Base-by-base conservation (phyloP, 2,329 filamentous ascomycete species). In the Plectosphaerella plurivora region DNA sequence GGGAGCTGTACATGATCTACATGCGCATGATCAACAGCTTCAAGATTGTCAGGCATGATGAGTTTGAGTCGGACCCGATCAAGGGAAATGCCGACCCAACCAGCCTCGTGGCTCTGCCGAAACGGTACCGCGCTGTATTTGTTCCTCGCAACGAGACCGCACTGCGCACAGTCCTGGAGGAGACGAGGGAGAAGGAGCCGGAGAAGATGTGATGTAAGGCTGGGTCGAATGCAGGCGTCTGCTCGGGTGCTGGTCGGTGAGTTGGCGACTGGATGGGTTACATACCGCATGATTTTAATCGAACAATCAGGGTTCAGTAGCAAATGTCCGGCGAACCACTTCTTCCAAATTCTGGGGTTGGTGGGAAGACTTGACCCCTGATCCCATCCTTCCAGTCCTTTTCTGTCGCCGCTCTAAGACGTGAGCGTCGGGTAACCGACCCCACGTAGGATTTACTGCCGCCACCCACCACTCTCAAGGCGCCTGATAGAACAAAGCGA, bases 1-100 rank as follows among this genome's bases (percentile, higher is more conserved):
- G 83, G 2, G 84, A 87, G 61, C 70, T 87, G 16, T 87, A 88
- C 55, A 71, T 86, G 10, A 73, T 84, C 11, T 87, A 83, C 60
- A 75, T 86, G 67, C 75, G 84, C 28, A 77, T 83, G 57, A 66
- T 87, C 24, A 82, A 78, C 63, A 79, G 79, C 59, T 86, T 87
- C 64, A 76, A 77, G 54, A 77, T 87, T 51, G 68, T 79, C 50
- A 76, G 76, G 54, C 67, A 74, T 49, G 77, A 78, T 41, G 69
- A 77, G 7, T 73, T 82, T 1, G 81, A 86, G 50, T 77, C 75
- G 25, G 76, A 87, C 62, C 84, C 83, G 2, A 68, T 87, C 8
- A 68, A 67, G 11, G 84, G 84, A 1, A 84, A 78, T 57, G 71
- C 77, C 4, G 83, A 86, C 60, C 83, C 81, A 1, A 81, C 81